These are phyloP conservation scores for Coemansia sp. DNA, from an alignment of 192 early-diverging fungal genomes.

Conservation along the genomic window DNA sequence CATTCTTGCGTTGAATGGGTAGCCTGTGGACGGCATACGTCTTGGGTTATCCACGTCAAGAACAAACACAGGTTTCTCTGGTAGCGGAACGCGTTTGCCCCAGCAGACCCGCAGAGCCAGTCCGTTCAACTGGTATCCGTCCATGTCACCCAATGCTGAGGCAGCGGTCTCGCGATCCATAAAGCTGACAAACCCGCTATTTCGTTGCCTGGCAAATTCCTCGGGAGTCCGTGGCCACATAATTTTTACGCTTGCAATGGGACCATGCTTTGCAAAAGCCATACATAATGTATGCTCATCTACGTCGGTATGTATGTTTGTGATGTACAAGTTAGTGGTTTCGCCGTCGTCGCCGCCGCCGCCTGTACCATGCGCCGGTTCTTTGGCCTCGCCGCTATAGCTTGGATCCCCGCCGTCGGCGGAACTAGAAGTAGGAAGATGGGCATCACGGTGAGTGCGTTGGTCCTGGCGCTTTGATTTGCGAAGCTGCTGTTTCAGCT, in stretches of 20 bases:
- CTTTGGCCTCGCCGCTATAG: neutral
- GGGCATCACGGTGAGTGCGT: neutral
- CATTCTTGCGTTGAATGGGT: constrained; percentile 34
- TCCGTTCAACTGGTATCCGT: constrained; percentile 39
- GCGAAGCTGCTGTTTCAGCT: constrained; percentile 49
- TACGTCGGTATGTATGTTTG: constrained; percentile 72
- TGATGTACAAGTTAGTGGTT: constrained; percentile 85
- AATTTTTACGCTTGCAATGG: constrained; percentile 89
- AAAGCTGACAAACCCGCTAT: constrained; percentile 89
- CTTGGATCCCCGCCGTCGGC: neutral
- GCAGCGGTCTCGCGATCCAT: constrained; percentile 76
- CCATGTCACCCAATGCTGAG: constrained; percentile 69
- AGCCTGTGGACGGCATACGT: constrained; percentile 15
- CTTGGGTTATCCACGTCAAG: constrained; percentile 9
- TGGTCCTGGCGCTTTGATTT: constrained; percentile 18
- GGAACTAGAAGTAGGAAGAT: neutral
- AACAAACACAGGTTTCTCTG: constrained; percentile 66
- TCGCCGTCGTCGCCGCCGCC: constrained; percentile 69
- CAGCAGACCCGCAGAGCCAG: constrained; percentile 69
- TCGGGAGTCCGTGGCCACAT: constrained; percentile 94
- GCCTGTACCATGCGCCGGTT: constrained; percentile 14
- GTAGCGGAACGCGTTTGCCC: constrained; percentile 80
- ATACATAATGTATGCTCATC: constrained; percentile 72
- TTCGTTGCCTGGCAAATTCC: constrained; percentile 73
- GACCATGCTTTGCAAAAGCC: constrained; percentile 78